phyloP scores from a whole-genome alignment of 1,284 basidiomycete genomes.

The Fomitopsis palustris region DNA sequence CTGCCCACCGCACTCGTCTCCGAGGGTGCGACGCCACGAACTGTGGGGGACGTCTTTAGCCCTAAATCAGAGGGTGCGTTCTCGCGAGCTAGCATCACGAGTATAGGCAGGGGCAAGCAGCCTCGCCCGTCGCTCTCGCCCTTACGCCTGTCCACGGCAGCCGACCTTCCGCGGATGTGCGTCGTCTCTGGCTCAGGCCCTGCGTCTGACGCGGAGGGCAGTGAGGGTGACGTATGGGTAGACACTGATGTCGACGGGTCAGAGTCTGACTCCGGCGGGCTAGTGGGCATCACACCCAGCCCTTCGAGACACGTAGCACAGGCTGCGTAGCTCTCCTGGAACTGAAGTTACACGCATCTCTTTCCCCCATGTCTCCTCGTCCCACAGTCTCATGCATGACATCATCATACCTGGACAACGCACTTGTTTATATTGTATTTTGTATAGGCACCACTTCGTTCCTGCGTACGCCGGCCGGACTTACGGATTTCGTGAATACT shows the following conservation, averaged over 20 bases:
- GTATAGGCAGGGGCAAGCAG: slow-evolving; percentile 14
- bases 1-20: neutral
- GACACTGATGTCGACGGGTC: slow-evolving; percentile 33
- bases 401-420: neutral
- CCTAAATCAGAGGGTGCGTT: neutral
- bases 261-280: slow-evolving; percentile 16
- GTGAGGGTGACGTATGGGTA: slow-evolving; percentile 32
- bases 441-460: neutral
- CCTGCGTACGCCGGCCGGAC: too few species aligned
- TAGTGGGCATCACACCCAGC: slow-evolving; percentile 4
- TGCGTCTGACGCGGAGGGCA: slow-evolving; percentile 16
- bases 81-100: slow-evolving; percentile 6
- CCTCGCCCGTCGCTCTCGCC: slow-evolving; percentile 14
- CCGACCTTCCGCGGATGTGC: slow-evolving; percentile 10
- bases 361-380: neutral
- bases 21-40: neutral
- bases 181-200: slow-evolving; percentile 3
- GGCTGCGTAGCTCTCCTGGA: neutral
- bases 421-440: neutral
- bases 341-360: too few species aligned
- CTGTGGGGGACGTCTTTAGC: slow-evolving; percentile 10
- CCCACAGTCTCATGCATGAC: neutral
- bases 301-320: neutral
- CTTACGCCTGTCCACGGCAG: slow-evolving; percentile 7
- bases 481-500: too few species aligned